Evolutionary conservation across 257 asterid species (phyloP), one percentile per base, ranked within the genome.

Genomic region (Gardenia jasminoides): DNA sequence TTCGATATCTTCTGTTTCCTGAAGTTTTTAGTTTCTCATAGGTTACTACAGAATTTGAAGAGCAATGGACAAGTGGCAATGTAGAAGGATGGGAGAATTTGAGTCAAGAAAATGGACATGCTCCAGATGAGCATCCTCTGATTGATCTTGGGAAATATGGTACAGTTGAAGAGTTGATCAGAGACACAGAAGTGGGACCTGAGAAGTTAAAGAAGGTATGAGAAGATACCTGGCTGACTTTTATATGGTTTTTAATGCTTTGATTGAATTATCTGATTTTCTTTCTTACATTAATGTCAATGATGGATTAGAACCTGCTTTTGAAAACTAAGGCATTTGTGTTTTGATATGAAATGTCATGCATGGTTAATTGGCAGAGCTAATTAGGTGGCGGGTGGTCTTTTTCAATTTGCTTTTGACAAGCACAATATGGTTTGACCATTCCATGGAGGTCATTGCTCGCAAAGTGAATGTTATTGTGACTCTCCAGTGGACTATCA

Each of bases 141-240:
- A 86, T 95, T 79, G 99, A 95, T 86, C 99, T 95, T 79, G 97
- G 91, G 88, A 90, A 84, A 83, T 96, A 91, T 80, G 84, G 88
- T 81, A 82, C 91, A 13, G 92, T 88, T 39, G 97, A 93, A 59
- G 97, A 96, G 88, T 86, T 96, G 81, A 85, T 86, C 88, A 94
- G 26, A 54, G 62, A 54, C 56, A 17, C 0, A 1, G 56, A 86
- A 84, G 93, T 89, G 52, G 99, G 98, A 78, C 94, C 94, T 47
- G 97, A 89, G 81, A 93, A 87, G 90, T 87, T 96, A 78, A 96
- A 93, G 90, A 95, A 91, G 99, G 99, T 93, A 83, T 41, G 61
- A 10, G 44, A 66, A 31, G 64, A 82, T 39, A 48, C 20, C 59
- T 54, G 36, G 24, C n/a, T 41, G 47, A 30, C 58, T 30, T 26